These are phyloP conservation scores for Hansenula sp. DNA, from an alignment of 1,139 yeast species.

Conservation along the genomic window DNA sequence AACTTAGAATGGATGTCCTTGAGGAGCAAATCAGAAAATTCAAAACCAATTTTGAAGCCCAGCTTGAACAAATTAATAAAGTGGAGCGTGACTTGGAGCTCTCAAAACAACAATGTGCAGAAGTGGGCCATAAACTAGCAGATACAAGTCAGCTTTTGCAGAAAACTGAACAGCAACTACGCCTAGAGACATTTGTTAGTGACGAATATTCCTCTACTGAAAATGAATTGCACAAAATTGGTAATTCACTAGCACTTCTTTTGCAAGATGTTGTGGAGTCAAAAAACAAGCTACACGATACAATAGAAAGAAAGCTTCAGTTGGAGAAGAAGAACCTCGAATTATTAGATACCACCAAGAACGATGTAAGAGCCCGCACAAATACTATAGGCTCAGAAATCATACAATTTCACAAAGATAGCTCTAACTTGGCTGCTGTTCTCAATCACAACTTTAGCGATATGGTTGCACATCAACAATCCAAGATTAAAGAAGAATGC, in stretches of 20 bases:
- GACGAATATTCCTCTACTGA: constrained; percentile 22
- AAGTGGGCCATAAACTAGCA: constrained; percentile 22
- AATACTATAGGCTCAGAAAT: constrained; percentile 4
- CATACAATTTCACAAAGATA: constrained; percentile 7
- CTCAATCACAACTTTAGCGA: constrained; percentile 7
- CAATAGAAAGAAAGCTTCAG: constrained; percentile 12
- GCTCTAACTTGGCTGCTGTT: constrained; percentile 3
- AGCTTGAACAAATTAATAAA: constrained; percentile 20
- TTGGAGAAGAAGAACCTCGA: constrained; percentile 13
- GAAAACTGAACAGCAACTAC: constrained; percentile 16
- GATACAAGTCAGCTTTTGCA: constrained; percentile 25
- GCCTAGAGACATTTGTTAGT: constrained; percentile 19
- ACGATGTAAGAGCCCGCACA: constrained; percentile 2
- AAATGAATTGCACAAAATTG: constrained; percentile 12
- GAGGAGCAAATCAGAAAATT: constrained; percentile 37
- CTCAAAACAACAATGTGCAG: constrained; percentile 29
- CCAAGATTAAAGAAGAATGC: constrained; percentile 9
- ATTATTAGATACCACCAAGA: constrained; percentile 8
- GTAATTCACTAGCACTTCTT: constrained; percentile 6
- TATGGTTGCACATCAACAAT: constrained; percentile 10
- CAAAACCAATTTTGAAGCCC: constrained; percentile 27
- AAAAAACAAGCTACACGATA: constrained; percentile 16
- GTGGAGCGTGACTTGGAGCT: constrained; percentile 25
- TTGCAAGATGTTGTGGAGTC: constrained; percentile 10
- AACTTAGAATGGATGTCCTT: constrained; percentile 37